These are phyloP conservation scores for Pseudocercospora ulei DNA, from an alignment of 2,329 filamentous ascomycete genomes.

Conservation along the genomic window DNA sequence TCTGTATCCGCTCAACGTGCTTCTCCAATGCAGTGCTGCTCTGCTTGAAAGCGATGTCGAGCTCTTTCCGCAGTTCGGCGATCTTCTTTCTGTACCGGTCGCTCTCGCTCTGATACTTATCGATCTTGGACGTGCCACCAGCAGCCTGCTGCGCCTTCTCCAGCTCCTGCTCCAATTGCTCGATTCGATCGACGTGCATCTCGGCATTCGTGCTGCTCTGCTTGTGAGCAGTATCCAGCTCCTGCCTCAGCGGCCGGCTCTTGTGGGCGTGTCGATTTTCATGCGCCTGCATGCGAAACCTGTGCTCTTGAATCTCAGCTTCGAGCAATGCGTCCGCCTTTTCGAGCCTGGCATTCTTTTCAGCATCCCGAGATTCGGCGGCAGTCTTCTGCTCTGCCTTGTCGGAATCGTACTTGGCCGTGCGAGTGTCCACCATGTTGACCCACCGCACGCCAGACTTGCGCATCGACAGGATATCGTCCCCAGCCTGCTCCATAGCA, in stretches of 20 bases:
- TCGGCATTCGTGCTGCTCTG: slow-evolving; percentile 27
- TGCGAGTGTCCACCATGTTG: slow-evolving; percentile 26
- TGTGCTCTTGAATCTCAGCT: slow-evolving; percentile 28
- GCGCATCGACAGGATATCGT: slow-evolving; percentile 8
- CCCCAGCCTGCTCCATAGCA: slow-evolving; percentile 2
- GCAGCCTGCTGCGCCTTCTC: slow-evolving; percentile 18
- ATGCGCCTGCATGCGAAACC: slow-evolving; percentile 23
- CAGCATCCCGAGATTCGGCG: slow-evolving; percentile 15
- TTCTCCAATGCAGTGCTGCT: slow-evolving; percentile 21
- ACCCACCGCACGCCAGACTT: slow-evolving; percentile 21
- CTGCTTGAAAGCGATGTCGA: slow-evolving; percentile 24
- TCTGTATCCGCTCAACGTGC: slow-evolving; percentile 20
- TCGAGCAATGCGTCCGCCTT: slow-evolving; percentile 26
- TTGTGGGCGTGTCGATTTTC: slow-evolving; percentile 25
- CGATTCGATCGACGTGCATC: slow-evolving; percentile 26
- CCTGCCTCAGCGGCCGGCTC: slow-evolving; percentile 22
- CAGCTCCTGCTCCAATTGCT: slow-evolving; percentile 22
- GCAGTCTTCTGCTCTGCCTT: slow-evolving; percentile 16
- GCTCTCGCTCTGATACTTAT: slow-evolving; percentile 16
- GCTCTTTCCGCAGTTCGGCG: slow-evolving; percentile 20
- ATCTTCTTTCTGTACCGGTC: slow-evolving; percentile 23
- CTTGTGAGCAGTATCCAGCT: slow-evolving; percentile 29
- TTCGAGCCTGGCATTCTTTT: slow-evolving; percentile 20
- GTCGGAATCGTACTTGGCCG: slow-evolving; percentile 18
- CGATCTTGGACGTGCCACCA: slow-evolving; percentile 12